These are phyloP conservation scores for Triticum turgidum DNA, from an alignment of 176 grass and related monocot species.

Conservation along the genomic window DNA sequence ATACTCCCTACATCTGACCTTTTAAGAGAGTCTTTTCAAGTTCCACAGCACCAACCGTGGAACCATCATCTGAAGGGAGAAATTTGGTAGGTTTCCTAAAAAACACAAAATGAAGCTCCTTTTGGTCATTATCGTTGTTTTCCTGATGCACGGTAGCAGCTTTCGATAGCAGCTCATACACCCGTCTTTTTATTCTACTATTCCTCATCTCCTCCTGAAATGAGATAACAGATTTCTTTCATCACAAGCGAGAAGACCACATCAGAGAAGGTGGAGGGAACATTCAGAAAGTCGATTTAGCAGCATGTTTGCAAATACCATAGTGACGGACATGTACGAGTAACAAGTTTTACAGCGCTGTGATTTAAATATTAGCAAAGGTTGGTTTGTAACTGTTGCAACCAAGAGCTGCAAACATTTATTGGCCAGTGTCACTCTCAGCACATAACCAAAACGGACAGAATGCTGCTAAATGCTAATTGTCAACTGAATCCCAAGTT, in stretches of 20 bases:
- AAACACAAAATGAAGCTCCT: slow-evolving; percentile 81
- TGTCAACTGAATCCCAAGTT: not conserved
- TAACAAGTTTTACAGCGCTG: not conserved
- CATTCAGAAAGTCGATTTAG: slow-evolving; percentile 8
- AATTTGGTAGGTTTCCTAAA: slow-evolving; percentile 76
- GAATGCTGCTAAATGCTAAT: not conserved
- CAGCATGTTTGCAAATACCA: not conserved
- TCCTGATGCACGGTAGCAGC: slow-evolving; percentile 38
- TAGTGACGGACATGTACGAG: not conserved
- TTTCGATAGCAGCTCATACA: slow-evolving; percentile 79
- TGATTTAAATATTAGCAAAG: not conserved
- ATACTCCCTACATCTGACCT: slow-evolving; percentile 46
- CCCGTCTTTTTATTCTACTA: slow-evolving; percentile 72
- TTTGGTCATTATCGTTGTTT: slow-evolving; percentile 33
- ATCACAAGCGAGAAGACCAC: slow-evolving; percentile 8
- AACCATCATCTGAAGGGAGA: slow-evolving; percentile 55
- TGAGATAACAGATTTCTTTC: not conserved
- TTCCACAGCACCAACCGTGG: slow-evolving; percentile 47
- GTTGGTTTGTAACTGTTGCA: slow-evolving; percentile 1
- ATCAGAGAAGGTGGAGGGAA: not conserved
- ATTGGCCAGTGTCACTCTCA: not conserved
- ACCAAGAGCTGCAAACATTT: not conserved
- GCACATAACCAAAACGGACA: not conserved
- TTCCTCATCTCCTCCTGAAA: slow-evolving; percentile 83
- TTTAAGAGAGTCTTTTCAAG: slow-evolving; percentile 76